Evolutionary conservation across 1,139 yeast species (phyloP).

Genomic region (Yamadazyma oceani): DNA sequence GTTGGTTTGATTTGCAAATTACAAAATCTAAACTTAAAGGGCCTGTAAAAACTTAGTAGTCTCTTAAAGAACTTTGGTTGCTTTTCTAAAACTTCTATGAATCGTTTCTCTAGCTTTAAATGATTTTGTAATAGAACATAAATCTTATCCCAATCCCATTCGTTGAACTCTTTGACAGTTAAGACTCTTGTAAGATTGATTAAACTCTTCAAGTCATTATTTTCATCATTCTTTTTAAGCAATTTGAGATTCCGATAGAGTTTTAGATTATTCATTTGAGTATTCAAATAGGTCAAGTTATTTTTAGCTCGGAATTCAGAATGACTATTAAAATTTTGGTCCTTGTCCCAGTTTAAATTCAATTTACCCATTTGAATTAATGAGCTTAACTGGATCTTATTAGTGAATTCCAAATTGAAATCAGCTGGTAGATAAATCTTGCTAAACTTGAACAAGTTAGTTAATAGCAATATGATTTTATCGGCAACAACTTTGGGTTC

Average conservation of each 20-base stretch:
- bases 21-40: constrained; percentile 85
- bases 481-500: constrained; percentile 35
- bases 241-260: not conserved
- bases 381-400: constrained; percentile 11
- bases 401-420: constrained; percentile 17
- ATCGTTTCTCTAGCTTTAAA: constrained; percentile 61
- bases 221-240: constrained; percentile 48
- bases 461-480: constrained; percentile 62
- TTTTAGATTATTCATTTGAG: constrained; percentile 1
- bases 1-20: constrained; percentile 32
- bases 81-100: constrained; percentile 76
- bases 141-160: constrained; percentile 75
- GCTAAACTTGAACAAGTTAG: constrained; percentile 61
- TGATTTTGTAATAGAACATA: constrained; percentile 78
- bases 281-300: not conserved
- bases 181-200: constrained; percentile 69
- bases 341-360: constrained; percentile 9
- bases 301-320: no score
- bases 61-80: constrained; percentile 83
- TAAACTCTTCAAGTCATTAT: constrained; percentile 64
- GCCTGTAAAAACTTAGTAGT: constrained; percentile 82
- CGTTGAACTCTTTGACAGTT: constrained; percentile 72
- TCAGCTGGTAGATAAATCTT: constrained; percentile 53
- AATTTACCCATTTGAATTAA: constrained; percentile 14
- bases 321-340: no score